Evolutionary conservation across 768 basidiomycete genomes (phyloP).

Genomic region (Suillus brevipes): DNA sequence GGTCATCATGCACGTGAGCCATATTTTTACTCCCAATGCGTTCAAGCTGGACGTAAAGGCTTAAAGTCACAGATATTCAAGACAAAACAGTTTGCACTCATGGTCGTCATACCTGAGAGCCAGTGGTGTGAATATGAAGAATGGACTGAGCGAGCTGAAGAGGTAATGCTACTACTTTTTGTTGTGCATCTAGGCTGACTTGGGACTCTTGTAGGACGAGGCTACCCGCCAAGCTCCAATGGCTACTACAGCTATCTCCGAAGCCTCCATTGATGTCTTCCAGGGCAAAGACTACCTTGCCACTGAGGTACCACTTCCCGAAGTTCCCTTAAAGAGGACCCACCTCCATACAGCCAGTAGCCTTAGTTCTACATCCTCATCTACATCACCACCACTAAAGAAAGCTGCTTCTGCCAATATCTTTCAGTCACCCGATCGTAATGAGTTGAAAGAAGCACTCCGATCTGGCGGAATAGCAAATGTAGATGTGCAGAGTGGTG

Average conservation of each 20-base stretch:
- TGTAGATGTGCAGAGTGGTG: background rate
- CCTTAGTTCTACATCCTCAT: background rate
- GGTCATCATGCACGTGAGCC: background rate
- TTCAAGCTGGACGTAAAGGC: background rate
- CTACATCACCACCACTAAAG: background rate
- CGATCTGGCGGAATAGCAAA: background rate
- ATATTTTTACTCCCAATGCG: background rate
- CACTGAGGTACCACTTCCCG: background rate
- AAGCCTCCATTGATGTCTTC: background rate
- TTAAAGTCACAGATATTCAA: background rate
- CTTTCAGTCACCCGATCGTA: background rate
- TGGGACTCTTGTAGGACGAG: background rate
- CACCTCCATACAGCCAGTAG: background rate
- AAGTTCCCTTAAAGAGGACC: background rate
- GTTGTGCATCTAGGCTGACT: background rate
- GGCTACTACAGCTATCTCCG: too few relatives aligned
- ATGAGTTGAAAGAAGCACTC: background rate
- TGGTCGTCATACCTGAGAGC: background rate
- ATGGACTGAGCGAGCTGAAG: background rate
- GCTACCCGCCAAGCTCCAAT: background rate
- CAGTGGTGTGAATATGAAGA: background rate
- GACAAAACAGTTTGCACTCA: background rate
- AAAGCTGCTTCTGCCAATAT: background rate
- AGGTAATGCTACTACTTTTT: background rate
- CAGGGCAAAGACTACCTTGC: background rate